Evolutionary conservation across 2,329 filamentous ascomycete species (phyloP).

Genomic region (Emergomyces pasteurianus): DNA sequence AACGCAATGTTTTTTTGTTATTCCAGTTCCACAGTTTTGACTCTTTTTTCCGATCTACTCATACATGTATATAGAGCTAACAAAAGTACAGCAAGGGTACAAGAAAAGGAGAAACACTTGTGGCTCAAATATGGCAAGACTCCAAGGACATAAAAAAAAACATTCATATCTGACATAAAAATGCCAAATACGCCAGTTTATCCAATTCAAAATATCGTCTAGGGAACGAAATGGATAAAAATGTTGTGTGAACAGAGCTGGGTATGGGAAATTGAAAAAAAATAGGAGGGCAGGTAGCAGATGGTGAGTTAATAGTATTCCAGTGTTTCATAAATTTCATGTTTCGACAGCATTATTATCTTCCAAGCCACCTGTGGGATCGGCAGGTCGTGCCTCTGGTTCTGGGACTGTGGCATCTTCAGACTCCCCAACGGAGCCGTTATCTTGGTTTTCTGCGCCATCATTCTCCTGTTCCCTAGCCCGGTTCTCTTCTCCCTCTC

Average conservation of each 20-base stretch:
- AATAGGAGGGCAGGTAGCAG: neutral
- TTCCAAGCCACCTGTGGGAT: neutral
- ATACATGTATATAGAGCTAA: neutral
- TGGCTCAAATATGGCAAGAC: neutral
- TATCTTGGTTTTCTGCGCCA: neutral
- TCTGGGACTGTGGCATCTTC: neutral
- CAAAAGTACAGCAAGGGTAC: neutral
- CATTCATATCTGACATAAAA: neutral
- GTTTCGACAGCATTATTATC: neutral
- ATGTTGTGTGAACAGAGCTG: neutral
- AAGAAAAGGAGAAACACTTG: neutral
- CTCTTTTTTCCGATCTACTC: neutral
- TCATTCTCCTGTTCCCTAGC: neutral
- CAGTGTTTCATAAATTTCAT: neutral
- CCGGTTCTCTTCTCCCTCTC: constrained; percentile 5
- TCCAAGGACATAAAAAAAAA: neutral
- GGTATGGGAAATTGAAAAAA: neutral
- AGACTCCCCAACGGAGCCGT: neutral
- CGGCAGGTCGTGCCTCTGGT: neutral
- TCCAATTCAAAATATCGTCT: neutral
- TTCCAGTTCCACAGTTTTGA: neutral
- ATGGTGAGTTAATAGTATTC: neutral
- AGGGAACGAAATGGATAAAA: neutral
- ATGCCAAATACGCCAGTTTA: neutral
- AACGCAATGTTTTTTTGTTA: neutral